Conservation (phyloP, 495 filamentous ascomycete genomes). For the Xylaria palmicola region DNA sequence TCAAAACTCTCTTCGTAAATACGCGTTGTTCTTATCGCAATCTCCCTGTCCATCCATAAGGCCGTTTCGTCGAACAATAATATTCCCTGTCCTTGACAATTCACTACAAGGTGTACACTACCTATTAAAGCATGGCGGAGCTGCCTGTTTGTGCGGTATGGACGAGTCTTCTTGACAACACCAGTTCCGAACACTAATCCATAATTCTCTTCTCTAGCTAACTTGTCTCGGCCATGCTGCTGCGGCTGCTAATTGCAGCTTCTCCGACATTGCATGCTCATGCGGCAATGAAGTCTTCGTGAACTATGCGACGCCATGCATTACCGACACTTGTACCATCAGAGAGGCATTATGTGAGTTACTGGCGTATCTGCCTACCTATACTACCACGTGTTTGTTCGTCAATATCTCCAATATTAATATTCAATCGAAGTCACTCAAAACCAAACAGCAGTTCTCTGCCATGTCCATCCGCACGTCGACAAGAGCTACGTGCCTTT, state of each 20-base stretch:
- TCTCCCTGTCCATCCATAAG: too few species aligned
- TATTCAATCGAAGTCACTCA: background rate
- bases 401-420: background rate
- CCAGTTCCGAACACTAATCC: background rate
- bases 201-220: background rate
- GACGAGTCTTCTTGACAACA: background rate
- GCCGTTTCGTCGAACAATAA: too few species aligned
- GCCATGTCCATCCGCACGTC: background rate
- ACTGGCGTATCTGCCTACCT: background rate
- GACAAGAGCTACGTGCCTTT: background rate
- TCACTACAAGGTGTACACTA: background rate
- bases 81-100: too few species aligned
- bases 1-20: too few species aligned
- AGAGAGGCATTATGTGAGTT: conserved; percentile 2
- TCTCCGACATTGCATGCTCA: background rate
- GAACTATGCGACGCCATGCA: background rate
- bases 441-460: background rate
- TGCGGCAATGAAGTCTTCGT: background rate
- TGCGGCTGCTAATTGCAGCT: background rate
- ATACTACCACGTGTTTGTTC: background rate
- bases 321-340: background rate
- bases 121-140: background rate
- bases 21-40: too few species aligned
- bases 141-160: background rate
- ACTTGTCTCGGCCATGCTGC: background rate